Evolutionary conservation across 768 basidiomycete species (phyloP), one percentile per base, ranked within the genome.

Genomic region (Russula olivacea): DNA sequence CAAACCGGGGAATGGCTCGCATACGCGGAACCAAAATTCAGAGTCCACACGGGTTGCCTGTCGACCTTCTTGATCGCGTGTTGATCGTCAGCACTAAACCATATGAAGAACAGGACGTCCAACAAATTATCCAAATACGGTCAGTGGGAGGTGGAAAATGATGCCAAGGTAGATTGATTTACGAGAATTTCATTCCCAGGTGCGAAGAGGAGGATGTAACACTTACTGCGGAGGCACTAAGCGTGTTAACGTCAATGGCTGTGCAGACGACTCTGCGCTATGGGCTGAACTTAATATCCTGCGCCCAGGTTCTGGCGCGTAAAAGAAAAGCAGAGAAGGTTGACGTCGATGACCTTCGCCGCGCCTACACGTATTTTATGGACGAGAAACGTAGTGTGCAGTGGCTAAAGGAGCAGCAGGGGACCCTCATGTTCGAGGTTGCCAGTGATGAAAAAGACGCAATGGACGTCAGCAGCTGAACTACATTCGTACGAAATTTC

Each of bases 121-220:
- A 85, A 68, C 87, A 96, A 73, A 98, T 99, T 68, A 89, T 98
- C 66, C 83, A 89, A 70, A 98, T 98, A 59, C 81, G 96, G 90
- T 93, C 57, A 10, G 81, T 72, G 30, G n/a, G n/a, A 15, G 15
- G 32, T 45, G 1, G 23, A 19, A 36, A 7, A 14, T n/a, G 5
- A 40, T 12, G 19, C 4, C 40, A 38, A 11, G 14, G 43, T 21
- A 5, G 5, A 10, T 19, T 25, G 1, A 57, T 65, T 48, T 32
- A 41, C 45, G 34, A n/a, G 15, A n/a, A 9, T 45, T 40, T 28
- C 36, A 14, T 54, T 49, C 48, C 28, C 58, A 93, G 91, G 61
- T 91, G 91, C 68, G 87, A 94, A 75, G 97, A 99, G 74, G 97
- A 99, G 74, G 97, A 98, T 69, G 94, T 97, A 15, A 83, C 84